Evolutionary conservation across 768 basidiomycete species (phyloP).

Genomic region (Cystofilobasidium capitatum): DNA sequence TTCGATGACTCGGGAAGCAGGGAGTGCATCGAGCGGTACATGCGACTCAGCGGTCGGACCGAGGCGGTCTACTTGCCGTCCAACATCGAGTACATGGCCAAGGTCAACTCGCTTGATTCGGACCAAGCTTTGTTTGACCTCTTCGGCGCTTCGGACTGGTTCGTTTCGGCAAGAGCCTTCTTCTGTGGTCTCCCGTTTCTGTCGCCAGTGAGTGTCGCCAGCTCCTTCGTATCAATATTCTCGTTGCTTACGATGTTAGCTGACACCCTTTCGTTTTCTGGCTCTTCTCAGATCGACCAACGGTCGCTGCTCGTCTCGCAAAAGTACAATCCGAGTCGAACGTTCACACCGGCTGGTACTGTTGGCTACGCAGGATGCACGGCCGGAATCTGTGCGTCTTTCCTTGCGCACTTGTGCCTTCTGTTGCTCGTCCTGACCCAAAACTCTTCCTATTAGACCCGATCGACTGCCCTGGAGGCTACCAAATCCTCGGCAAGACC

Average conservation of each 20-base stretch:
- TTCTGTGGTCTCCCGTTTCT: background rate
- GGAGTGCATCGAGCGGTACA: conserved; percentile 51
- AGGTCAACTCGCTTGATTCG: conserved; percentile 43
- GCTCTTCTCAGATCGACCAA: conserved; percentile 47
- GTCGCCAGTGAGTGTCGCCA: background rate
- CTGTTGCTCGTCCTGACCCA: background rate
- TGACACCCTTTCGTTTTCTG: too few species aligned
- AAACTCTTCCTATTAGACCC: conserved; percentile 25
- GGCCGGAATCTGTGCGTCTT: conserved; percentile 46
- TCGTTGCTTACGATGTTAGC: too few species aligned
- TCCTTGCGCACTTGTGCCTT: conserved; percentile 54
- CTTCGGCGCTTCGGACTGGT: background rate
- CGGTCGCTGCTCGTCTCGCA: conserved; percentile 54
- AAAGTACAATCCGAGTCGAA: conserved; percentile 66
- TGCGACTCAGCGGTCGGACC: conserved; percentile 46
- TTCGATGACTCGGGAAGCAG: conserved; percentile 53
- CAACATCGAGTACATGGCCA: conserved; percentile 58
- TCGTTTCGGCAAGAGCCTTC: background rate
- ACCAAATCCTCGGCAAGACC: conserved; percentile 48
- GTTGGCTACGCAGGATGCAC: conserved; percentile 61
- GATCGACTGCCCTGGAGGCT: conserved; percentile 46
- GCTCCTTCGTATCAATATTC: too few species aligned
- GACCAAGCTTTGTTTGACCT: background rate
- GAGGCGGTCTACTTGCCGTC: conserved; percentile 59
- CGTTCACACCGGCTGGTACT: conserved; percentile 59